Base-by-base conservation (phyloP, 1,284 basidiomycete genomes). In the Marasmius tenuissimus region DNA sequence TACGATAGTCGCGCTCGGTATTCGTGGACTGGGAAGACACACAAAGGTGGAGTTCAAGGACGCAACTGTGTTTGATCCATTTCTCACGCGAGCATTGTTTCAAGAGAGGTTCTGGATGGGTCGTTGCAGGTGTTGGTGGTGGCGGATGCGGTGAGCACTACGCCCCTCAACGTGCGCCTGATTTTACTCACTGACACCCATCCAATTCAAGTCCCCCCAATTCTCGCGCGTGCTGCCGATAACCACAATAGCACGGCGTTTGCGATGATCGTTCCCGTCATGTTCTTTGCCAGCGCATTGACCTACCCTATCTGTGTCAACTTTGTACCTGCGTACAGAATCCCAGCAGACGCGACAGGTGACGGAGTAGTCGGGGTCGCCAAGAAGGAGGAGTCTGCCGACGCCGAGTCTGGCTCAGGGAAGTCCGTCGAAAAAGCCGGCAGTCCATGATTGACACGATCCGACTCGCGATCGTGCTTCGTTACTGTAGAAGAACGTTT, bases 1-100 rank as follows among this genome's bases (percentile, higher is more conserved):
- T 4, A 75, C 74, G n/a, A 75, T 75, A 47, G 73, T 75, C 14
- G 73, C 72, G 0, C 63, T 75, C 9, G 74, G 73, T 2, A 74
- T 75, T 53, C 68, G 73, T 38, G 74, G 74, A 5, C 63, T 75
- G 27, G 74, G 74, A 10, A 63, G 65, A 38, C 73, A 75, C 58
- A 75, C 74, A 18, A 75, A 75, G 53, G 63, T 64, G 35, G 11
- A 53, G 38, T 22, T 6, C 4, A 27, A 27, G 27, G 11, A 8
- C 5, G 18, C 55, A 35, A 38, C n/a, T 27, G n/a, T 12, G 20
- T 3, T 20, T n/a, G 52, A 14, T 27, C 27, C 4, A 47, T 39
- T 12, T 27, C 37, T 49, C 10, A 20, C n/a, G 39, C 22, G n/a
- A 16, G 33, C 20, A 14, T 12, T 16, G 7, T 8, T 60, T 20